Evolutionary conservation across 352 stramenopile species (phyloP), one percentile per base, ranked within the genome.

Genomic region (Pythium dissimile): DNA sequence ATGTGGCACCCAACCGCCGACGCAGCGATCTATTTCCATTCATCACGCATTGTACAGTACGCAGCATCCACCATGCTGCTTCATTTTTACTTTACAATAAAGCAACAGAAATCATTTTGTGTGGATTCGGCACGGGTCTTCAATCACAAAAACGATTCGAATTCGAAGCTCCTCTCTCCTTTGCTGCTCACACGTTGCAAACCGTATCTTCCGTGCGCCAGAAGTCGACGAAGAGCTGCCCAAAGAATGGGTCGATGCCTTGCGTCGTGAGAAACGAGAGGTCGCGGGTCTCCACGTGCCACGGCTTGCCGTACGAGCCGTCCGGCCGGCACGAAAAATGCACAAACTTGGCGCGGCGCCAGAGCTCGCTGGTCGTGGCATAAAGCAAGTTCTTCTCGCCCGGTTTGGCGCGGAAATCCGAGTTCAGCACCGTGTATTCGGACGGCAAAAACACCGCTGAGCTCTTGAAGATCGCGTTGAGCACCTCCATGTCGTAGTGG

Each of bases 371-470:
- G 13, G 58, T 66, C 23, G 43, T 51, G 20, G 26, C 15, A 26
- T 59, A 54, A 0, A 52, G 37, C 18, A 38, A 31, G 46, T 64
- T 48, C 2, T 32, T 24, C 11, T n/a, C 37, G 15, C 24, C 34
- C 13, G 55, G 37, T 13, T 12, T 18, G 32, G 55, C 46, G 15
- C 66, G 66, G 27, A 73, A 73, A 28, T 73, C 66, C 39, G 66
- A 67, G 55, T 73, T 73, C 24, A 73, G 52, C 35, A 73, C 66
- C 9, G 50, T 69, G 53, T 73, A 73, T 16, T 67, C 61, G n/a
- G 34, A 18, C 8, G 66, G 26, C 6, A 73, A 39, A 15, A 62
- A 46, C 15, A 64, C 28, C 20, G 43, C 61, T 5, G 31, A 48
- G 18, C 45, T 49, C 10, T 46, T 27, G 53, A 73, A 73, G 43